These are phyloP conservation scores for Spizellomyces sp. DNA, from an alignment of 192 early-diverging fungal genomes.

Conservation along the genomic window DNA sequence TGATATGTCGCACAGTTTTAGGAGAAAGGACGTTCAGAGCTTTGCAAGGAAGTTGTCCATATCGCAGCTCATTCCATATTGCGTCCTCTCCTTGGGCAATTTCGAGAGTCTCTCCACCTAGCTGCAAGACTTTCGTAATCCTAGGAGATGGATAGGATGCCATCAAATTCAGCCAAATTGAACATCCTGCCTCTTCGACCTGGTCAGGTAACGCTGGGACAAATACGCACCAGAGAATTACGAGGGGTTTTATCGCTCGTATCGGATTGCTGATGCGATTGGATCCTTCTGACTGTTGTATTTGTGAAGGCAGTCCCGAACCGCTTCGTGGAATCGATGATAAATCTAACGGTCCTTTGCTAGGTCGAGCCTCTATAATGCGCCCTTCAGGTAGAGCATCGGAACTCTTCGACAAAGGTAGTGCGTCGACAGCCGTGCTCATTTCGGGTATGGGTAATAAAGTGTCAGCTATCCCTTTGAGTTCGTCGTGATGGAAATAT, in stretches of 20 bases:
- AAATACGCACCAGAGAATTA: slow-evolving; percentile 9
- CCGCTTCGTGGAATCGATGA: slow-evolving; percentile 20
- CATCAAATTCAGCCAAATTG: neutral
- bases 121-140: slow-evolving; percentile 14
- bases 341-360: neutral
- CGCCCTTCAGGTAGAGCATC: too few relatives aligned
- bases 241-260: slow-evolving; percentile 5
- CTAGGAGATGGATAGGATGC: neutral
- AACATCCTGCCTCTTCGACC: neutral
- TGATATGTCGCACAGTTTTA: slow-evolving; percentile 30
- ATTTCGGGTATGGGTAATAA: too few relatives aligned
- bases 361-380: too few relatives aligned
- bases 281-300: neutral
- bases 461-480: too few relatives aligned
- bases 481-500: too few relatives aligned
- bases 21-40: slow-evolving; percentile 41
- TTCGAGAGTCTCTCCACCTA: neutral
- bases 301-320: slow-evolving; percentile 16
- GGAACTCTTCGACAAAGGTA: too few relatives aligned
- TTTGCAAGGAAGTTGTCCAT: slow-evolving; percentile 27
- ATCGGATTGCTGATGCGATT: slow-evolving; percentile 3
- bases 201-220: too few relatives aligned
- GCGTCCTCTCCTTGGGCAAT: slow-evolving; percentile 2
- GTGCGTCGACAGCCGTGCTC: too few relatives aligned
- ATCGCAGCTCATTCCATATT: slow-evolving; percentile 40